These are phyloP conservation scores for Pichia cactophila DNA, from an alignment of 1,139 yeast genomes.

Conservation along the genomic window DNA sequence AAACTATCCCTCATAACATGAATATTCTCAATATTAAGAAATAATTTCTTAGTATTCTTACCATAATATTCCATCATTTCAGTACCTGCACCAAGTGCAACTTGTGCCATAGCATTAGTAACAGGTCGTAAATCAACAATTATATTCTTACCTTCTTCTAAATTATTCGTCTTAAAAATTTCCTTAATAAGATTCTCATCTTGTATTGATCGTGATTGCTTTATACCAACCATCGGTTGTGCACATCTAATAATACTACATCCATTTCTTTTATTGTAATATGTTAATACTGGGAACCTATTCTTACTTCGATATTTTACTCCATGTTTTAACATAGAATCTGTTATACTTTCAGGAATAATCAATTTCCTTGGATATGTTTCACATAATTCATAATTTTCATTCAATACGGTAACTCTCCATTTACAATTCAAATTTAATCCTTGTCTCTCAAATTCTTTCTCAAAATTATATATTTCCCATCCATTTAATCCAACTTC, in stretches of 20 bases:
- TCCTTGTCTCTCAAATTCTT: conserved; percentile 66
- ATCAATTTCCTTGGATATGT: conserved; percentile 67
- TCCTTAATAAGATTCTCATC: conserved; percentile 79
- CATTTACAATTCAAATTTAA: conserved; percentile 38
- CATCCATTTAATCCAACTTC: conserved; percentile 59
- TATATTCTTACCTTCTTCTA: conserved; percentile 38
- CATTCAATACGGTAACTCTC: conserved; percentile 64
- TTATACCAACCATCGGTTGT: conserved; percentile 88
- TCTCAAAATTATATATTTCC: conserved; percentile 54
- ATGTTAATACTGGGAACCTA: conserved; percentile 76
- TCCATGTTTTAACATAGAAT: conserved; percentile 75
- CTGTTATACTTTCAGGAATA: conserved; percentile 72
- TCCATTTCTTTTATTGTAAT: conserved; percentile 62
- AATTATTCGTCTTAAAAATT: conserved; percentile 46
- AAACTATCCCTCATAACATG: conserved; percentile 91
- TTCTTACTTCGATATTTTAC: conserved; percentile 79
- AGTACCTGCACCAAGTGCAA: conserved; percentile 95
- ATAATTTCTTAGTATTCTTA: conserved; percentile 49
- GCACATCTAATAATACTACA: conserved; percentile 84
- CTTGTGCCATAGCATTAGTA: conserved; percentile 94
- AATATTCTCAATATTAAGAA: conserved; percentile 87
- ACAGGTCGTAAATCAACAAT: conserved; percentile 89
- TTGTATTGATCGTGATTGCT: conserved; percentile 81
- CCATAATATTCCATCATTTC: conserved; percentile 80
- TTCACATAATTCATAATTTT: conserved; percentile 58